Conservation (phyloP, 2,329 filamentous ascomycete genomes). For the Lachnellula suecica region DNA sequence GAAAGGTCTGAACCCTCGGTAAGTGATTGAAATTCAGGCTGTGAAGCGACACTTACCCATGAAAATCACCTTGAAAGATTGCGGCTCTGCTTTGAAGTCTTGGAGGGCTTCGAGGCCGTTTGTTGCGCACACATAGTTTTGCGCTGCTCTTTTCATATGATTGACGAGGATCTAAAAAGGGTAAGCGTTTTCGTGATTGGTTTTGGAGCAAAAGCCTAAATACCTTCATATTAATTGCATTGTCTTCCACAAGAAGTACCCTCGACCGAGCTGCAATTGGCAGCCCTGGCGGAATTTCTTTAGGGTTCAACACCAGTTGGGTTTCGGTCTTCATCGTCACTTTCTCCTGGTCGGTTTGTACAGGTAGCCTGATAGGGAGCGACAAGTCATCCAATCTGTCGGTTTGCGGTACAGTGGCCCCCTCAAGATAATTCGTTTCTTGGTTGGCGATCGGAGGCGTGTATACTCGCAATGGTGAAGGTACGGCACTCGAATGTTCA, state of each 20-base stretch:
- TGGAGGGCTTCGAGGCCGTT: conserved; percentile 48
- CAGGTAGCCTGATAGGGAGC: too few species aligned
- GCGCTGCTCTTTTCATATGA: conserved; percentile 22
- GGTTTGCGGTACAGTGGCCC: too few species aligned
- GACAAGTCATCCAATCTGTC: too few species aligned
- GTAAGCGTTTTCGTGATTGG: background rate
- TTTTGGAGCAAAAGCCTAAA: background rate
- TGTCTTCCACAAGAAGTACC: conserved; percentile 40
- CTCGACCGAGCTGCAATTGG: background rate
- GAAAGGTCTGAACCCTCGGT: conserved; percentile 53
- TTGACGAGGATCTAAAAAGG: conserved; percentile 19
- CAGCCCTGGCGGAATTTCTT: too few species aligned
- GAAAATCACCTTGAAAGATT: conserved; percentile 29
- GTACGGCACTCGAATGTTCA: background rate
- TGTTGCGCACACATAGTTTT: conserved; percentile 35
- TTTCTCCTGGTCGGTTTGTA: too few species aligned
- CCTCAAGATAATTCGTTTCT: too few species aligned
- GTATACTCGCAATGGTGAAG: too few species aligned
- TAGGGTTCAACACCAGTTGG: too few species aligned
- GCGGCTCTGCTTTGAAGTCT: conserved; percentile 18
- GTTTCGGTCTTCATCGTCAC: too few species aligned
- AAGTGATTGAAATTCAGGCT: too few species aligned
- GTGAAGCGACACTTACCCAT: conserved; percentile 30
- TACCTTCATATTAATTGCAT: conserved; percentile 36
- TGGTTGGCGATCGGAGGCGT: too few species aligned